These are phyloP conservation scores for Carex arenaria DNA, from an alignment of 202 grass and related monocot genomes.

Conservation along the genomic window DNA sequence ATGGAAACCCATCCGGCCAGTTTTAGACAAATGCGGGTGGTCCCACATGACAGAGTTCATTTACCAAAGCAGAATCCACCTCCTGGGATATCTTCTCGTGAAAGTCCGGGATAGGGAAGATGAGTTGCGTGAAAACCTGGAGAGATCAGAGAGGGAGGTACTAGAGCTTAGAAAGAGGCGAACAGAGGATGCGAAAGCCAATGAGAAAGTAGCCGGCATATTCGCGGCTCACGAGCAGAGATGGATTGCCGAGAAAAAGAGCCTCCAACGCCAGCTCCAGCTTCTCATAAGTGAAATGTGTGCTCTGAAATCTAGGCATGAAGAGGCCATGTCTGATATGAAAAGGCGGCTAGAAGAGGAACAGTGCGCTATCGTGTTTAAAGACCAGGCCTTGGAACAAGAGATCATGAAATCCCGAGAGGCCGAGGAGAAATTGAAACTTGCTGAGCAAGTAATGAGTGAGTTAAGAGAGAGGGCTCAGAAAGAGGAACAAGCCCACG, in stretches of 20 bases:
- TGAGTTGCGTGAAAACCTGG: conserved; percentile 32
- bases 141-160: conserved; percentile 26
- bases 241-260: conserved; percentile 58
- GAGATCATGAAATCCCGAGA: conserved; percentile 29
- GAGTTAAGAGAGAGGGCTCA: conserved; percentile 39
- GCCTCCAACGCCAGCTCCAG: conserved; percentile 50
- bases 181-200: conserved; percentile 68
- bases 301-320: conserved; percentile 32
- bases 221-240: conserved; percentile 72
- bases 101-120: conserved; percentile 2
- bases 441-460: conserved; percentile 23
- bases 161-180: conserved; percentile 43
- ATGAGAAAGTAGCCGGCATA: conserved; percentile 83
- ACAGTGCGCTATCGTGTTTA: conserved; percentile 15
- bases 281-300: conserved; percentile 45
- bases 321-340: conserved; percentile 26
- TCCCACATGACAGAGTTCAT: conserved; percentile 26
- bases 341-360: conserved; percentile 41
- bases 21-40: conserved; percentile 27
- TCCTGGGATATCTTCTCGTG: conserved; percentile 26
- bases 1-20: conserved; percentile 5
- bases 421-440: conserved; percentile 36
- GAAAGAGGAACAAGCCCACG: conserved; percentile 40
- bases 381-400: conserved; percentile 42
- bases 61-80: conserved; percentile 26